Percentiles rank a stretch among this genome's conserved stretches.
phyloP scores from a whole-genome alignment of 176 grass and related monocot genomes.

The barley (Hordeum vulgare) region MorexV3_pseudomolecules_assembly NC_058518.1:417405017-417405516 shows the following conservation, averaged over 20 bases:
- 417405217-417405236: constrained; percentile 10
- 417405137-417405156: constrained; percentile 9
- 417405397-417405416: not conserved
- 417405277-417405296: constrained; percentile 17
- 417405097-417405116: not conserved
- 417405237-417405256: constrained; percentile 30
- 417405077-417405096: not conserved
- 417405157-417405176: constrained; percentile 23
- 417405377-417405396: not conserved
- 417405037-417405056: not conserved
- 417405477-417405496: constrained; percentile 21
- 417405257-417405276: constrained; percentile 47
- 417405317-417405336: not conserved
- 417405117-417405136: constrained; percentile 4
- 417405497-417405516: constrained; percentile 46
- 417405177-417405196: constrained; percentile 22
- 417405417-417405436: constrained; percentile 17
- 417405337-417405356: not conserved
- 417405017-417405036: not conserved
- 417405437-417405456: constrained; percentile 20
- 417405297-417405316: not conserved
- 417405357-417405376: not conserved
- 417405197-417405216: constrained; percentile 16
- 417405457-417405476: constrained; percentile 24
- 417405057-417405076: constrained; percentile 3